These are phyloP conservation scores for Hypoxylon subgilvum DNA, from an alignment of 495 filamentous ascomycete species.

Conservation along the genomic window DNA sequence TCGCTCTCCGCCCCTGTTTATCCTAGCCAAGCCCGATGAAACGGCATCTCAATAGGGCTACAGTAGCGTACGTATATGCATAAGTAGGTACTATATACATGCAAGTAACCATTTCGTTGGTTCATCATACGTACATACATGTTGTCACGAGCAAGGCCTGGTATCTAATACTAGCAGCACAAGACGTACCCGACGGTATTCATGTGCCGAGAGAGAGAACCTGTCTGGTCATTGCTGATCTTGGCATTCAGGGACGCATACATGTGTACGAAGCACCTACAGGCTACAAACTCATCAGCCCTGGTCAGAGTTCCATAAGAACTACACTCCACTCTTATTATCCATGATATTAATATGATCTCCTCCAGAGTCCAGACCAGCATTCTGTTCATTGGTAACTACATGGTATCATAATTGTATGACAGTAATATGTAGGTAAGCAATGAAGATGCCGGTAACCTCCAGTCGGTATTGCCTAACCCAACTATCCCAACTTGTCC, in stretches of 20 bases:
- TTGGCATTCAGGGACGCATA: conserved; percentile 30
- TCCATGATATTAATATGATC: conserved; percentile 32
- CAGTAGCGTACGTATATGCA: conserved; percentile 4
- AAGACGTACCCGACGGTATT: background rate
- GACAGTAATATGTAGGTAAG: background rate
- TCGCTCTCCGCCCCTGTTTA: conserved; percentile 7
- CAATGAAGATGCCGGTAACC: conserved; percentile 15
- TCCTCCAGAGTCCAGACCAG: too few species aligned
- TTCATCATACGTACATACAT: background rate
- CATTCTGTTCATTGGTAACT: background rate
- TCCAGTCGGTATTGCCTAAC: conserved; percentile 13
- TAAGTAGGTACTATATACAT: conserved; percentile 3
- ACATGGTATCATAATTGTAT: background rate
- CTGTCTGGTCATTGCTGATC: conserved; percentile 23
- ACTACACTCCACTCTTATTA: conserved; percentile 19
- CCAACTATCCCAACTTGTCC: background rate
- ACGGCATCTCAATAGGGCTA: conserved; percentile 20
- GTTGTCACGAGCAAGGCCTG: background rate
- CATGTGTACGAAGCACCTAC: too few species aligned
- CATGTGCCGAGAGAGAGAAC: background rate
- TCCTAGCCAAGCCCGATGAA: conserved; percentile 5
- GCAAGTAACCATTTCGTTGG: conserved; percentile 9
- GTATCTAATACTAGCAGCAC: background rate
- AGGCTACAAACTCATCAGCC: too few species aligned
- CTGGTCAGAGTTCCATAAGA: conserved; percentile 15